Evolutionary conservation across 192 early-diverging fungal genomes (phyloP).

Genomic region (Dissophora ornata): DNA sequence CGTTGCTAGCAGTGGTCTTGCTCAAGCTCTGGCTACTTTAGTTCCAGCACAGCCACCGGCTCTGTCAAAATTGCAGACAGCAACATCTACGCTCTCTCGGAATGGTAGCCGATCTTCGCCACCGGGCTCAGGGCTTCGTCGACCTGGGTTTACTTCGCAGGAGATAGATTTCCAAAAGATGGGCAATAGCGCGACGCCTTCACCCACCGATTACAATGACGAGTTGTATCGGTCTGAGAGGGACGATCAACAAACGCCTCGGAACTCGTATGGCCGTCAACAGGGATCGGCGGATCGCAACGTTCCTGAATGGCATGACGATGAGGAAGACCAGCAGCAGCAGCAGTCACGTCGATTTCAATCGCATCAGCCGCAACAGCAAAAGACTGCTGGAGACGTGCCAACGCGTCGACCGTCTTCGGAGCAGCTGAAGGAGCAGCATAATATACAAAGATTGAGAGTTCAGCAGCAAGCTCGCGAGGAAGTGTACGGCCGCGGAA

Average conservation of each 20-base stretch:
- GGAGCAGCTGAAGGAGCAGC: conserved; percentile 24
- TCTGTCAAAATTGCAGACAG: conserved; percentile 6
- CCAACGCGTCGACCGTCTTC: conserved; percentile 4
- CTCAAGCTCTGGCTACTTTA: too few relatives aligned
- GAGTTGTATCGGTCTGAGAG: conserved; percentile 11
- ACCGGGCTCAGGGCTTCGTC: not conserved
- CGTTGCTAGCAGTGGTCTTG: not conserved
- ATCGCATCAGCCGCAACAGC: not conserved
- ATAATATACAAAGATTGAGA: conserved; percentile 19
- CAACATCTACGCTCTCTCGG: not conserved
- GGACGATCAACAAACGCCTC: conserved; percentile 4
- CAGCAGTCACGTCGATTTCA: not conserved
- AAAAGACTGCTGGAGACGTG: not conserved
- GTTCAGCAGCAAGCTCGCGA: conserved; percentile 33
- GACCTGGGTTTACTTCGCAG: conserved; percentile 7
- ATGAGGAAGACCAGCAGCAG: conserved; percentile 2
- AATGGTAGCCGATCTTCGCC: conserved; percentile 18
- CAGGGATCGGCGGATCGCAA: conserved; percentile 7
- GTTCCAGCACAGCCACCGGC: too few relatives aligned
- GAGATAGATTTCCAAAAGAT: conserved; percentile 1
- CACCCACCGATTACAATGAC: conserved; percentile 10
- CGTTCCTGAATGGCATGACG: conserved; percentile 26
- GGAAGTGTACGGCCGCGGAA: conserved; percentile 23
- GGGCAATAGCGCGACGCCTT: not conserved
- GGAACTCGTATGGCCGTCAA: not conserved